A percentile compares a stretch with the other conserved stretches of the same genome.
Evolutionary conservation across 208 protist genomes (phyloP).

Genomic region (Crithidia fasciculata): DNA sequence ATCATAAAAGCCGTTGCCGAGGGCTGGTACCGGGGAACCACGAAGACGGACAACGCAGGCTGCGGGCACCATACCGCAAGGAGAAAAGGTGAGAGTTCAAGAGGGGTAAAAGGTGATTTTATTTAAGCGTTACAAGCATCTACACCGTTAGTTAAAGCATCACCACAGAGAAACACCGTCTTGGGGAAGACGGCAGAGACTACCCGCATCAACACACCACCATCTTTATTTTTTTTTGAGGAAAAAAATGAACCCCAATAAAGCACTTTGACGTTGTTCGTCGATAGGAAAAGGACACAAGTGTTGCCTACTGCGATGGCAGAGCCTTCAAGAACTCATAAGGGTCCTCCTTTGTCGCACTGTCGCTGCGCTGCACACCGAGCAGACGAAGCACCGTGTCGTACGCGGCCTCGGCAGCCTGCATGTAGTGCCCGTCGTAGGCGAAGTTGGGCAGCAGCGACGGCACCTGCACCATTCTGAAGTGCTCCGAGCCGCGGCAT

Average conservation of each 20-base stretch:
- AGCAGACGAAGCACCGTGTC: constrained; percentile 44
- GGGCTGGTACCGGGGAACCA: too few species aligned
- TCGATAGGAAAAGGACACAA: background rate
- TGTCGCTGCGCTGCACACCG: constrained; percentile 3
- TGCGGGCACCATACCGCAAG: too few species aligned
- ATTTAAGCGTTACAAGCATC: too few species aligned
- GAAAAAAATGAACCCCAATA: too few species aligned
- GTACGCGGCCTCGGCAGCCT: constrained; percentile 47
- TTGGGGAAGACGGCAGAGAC: background rate
- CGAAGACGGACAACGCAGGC: too few species aligned
- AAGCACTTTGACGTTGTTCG: too few species aligned
- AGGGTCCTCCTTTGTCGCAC: constrained; percentile 14
- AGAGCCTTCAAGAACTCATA: constrained; percentile 29
- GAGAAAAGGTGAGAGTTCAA: background rate
- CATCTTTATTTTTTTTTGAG: too few species aligned
- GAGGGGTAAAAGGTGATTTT: background rate
- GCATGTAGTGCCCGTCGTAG: constrained; percentile 65
- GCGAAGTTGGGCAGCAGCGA: constrained; percentile 60
- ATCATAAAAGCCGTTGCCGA: too few species aligned
- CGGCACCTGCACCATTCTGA: constrained; percentile 49
- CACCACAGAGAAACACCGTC: too few species aligned
- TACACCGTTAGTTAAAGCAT: too few species aligned
- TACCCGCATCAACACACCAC: background rate
- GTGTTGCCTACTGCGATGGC: constrained; percentile 1
- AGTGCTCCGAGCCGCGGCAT: constrained; percentile 23